These are phyloP conservation scores for Solanum hybrid DNA, from an alignment of 305 asterid species.

Conservation along the genomic window DNA sequence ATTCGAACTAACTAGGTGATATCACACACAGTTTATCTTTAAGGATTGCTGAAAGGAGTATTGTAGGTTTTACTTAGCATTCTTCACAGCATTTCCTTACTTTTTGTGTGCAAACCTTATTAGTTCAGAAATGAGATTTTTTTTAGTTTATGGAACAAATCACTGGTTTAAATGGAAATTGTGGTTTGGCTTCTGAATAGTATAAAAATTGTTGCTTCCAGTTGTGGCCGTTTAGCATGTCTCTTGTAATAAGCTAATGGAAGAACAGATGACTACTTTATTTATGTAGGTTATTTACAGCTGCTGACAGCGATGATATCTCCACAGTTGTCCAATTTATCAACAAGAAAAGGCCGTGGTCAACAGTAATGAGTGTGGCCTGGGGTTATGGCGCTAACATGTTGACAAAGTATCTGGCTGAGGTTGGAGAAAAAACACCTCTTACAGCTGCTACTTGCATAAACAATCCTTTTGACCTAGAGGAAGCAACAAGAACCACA, in stretches of 20 bases:
- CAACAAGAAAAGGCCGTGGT: conserved; percentile 81
- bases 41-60: not conserved
- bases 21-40: not conserved
- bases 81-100: not conserved
- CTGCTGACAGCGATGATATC: conserved; percentile 99
- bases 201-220: conserved; percentile 17
- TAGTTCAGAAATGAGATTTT: not conserved
- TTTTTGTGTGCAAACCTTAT: not conserved
- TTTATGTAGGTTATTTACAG: conserved; percentile 97
- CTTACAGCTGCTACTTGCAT: conserved; percentile 90
- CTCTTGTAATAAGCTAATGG: conserved; percentile 42
- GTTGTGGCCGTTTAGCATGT: conserved; percentile 9
- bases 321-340: conserved; percentile 69
- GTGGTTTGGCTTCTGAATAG: conserved; percentile 21
- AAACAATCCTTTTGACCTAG: conserved; percentile 93
- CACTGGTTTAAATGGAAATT: not conserved
- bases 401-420: conserved; percentile 93
- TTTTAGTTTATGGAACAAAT: not conserved
- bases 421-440: conserved; percentile 84
- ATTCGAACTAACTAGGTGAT: not conserved
- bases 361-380: conserved; percentile 86
- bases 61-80: not conserved
- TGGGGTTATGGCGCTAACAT: conserved; percentile 98
- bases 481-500: conserved; percentile 59
- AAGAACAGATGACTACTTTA: conserved; percentile 38